Evolutionary conservation across 305 asterid genomes (phyloP), one percentile per base, ranked within the genome.

Genomic region (Nicotiana rustica): DNA sequence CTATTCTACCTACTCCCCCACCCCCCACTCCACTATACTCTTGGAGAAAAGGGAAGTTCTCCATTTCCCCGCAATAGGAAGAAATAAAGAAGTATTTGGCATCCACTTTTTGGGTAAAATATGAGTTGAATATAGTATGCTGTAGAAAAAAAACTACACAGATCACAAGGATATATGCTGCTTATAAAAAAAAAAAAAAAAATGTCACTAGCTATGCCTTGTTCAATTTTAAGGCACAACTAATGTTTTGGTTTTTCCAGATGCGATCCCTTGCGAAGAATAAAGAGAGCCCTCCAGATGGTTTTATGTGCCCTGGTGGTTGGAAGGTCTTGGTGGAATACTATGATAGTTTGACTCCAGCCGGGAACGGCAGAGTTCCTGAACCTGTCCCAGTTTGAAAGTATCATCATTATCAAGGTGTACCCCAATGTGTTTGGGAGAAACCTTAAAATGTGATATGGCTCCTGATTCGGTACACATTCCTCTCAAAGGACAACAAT

Each of bases 231-330:
- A 29, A 52, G 80, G 49, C 47, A 33, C 49, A 31, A 10, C 77
- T 52, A 35, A 57, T 2, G 7, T n/a, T 83, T 67, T 71, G 41
- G 0, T 52, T 84, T 60, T 78, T 17, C 7, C 89, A 95, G 99
- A 94, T 93, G 98, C 95, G 99, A 65, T 70, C 92, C 2, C 97
- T 94, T 31, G 99, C 97, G 0, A 94, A 89, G 93, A 95, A 92
- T 87, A 77, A 84, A 84, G 99, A 94, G 86, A 93, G 78, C 73
- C 98, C 98, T 77, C 98, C 99, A 0, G 97, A 94, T 71, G 99
- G 99, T 67, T 95, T 95, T 69, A 95, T 95, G 98, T 95, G 99
- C 89, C 97, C 95, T 2, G 92, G 97, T 67, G 99, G 99, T 2
- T 95, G 99, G 99, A 55, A 94, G 88, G 98, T 95, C 67, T 83